Conservation (phyloP, 495 filamentous ascomycete genomes). For the Penicillium paradoxum region DNA sequence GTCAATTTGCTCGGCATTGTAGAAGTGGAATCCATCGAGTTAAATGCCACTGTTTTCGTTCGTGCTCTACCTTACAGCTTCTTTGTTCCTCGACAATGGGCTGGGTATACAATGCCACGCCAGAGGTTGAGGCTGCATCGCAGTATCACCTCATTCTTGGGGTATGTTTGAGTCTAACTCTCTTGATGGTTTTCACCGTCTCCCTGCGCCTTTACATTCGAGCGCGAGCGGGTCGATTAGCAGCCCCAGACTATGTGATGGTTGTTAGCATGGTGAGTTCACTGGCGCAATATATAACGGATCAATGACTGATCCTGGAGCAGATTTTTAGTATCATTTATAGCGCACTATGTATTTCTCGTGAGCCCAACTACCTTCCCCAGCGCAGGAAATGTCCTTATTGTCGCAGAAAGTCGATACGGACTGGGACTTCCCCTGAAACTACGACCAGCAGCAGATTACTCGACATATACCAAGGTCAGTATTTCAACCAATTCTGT, state of each 20-base stretch:
- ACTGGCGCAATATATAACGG: background rate
- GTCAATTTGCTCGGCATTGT: background rate
- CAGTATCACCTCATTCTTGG: constrained; percentile 40
- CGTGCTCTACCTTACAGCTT: background rate
- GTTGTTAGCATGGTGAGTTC: constrained; percentile 36
- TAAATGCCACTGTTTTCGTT: background rate
- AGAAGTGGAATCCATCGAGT: too few relatives aligned
- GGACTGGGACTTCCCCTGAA: constrained; percentile 45
- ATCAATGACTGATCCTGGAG: background rate
- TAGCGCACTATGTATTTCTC: constrained; percentile 45
- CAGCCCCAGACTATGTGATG: constrained; percentile 46
- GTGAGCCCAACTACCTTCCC: constrained; percentile 24
- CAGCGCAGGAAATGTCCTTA: background rate
- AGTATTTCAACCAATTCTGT: background rate
- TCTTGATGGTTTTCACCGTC: constrained; percentile 35
- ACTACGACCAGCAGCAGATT: constrained; percentile 34
- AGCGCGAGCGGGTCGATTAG: constrained; percentile 31
- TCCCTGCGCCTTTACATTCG: constrained; percentile 34
- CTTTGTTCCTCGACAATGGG: constrained; percentile 24
- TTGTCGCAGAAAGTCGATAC: constrained; percentile 43
- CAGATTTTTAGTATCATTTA: constrained; percentile 47
- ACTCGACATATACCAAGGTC: constrained; percentile 39
- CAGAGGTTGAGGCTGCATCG: constrained; percentile 37
- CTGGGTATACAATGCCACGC: constrained; percentile 43
- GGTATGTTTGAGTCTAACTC: constrained; percentile 40